Evolutionary conservation across 331 rosid species (phyloP), one percentile per base, ranked within the genome.

Genomic region (Phaseolus coccineus): DNA sequence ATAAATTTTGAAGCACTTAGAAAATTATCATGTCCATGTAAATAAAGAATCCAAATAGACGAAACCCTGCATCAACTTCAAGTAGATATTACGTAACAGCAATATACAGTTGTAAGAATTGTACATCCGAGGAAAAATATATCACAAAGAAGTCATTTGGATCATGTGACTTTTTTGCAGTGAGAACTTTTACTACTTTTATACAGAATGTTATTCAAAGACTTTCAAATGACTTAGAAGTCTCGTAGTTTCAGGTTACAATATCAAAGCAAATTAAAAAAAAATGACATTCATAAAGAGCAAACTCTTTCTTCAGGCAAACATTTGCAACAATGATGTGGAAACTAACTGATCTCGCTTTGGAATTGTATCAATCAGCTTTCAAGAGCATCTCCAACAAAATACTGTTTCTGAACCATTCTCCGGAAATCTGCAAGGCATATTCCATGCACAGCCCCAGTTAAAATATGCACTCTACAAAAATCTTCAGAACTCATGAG

Each of bases 351-450:
- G 74, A 42, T 28, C 70, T 64, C 47, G 4, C 68, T 25, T 13
- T 58, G 48, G 50, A 77, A 64, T 53, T 37, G 71, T 58, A 70
- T 42, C 62, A 63, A 77, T 92, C 96, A 93, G 63, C 96, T 84
- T 80, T 93, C 96, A 57, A 81, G 68, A 58, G 90, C 90, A 83
- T 90, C 98, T 70, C 97, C 98, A 6, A 93, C 74, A 82, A 84
- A 87, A 82, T 85, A 93, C 80, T 90, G 99, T 82, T 87, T 90
- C 86, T 90, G 94, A 24, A 95, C 88, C 99, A 90, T 90, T 86
- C 88, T 95, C 83, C 79, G 86, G 84, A 90, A 95, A 85, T 90
- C 98, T 95, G 89, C 74, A 83, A 31, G 72, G 64, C 71, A 76
- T 3, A 39, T 69, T 42, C 58, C 65, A 74, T 72, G 35, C 8